Base-by-base conservation (phyloP, 1,284 basidiomycete species). In the Blastosporella zonata region DNA sequence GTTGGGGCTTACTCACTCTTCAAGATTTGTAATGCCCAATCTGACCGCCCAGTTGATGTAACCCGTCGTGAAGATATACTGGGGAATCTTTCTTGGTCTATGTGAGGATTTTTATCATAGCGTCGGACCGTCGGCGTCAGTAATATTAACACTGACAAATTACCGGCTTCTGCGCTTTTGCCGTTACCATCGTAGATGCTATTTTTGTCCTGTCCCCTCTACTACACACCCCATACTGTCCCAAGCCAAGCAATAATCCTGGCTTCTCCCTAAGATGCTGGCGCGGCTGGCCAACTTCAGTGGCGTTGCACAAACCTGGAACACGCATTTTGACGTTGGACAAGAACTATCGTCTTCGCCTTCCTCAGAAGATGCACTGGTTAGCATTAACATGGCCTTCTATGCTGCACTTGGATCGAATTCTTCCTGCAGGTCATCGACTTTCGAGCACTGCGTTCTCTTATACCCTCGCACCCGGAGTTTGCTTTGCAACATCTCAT, bases 401-500 rank as follows among this genome's bases (percentile, higher is more conserved):
- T 12, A 37, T 9, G 15, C 37, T 1, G 27, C 36, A 41, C 17
- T 40, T 36, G n/a, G 20, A 28, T 12, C 13, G 27, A 31, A 23
- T 23, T 36, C 36, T 12, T 6, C 36, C 36, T 5, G 22, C 22
- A 72, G 70, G 57, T 65, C 6, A 58, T 71, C 21, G 65, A 72
- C 45, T 27, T 72, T 29, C 57, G 63, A 12, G 57, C 61, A 21
- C 57, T 73, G 25, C 53, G 56, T 13, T 55, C 44, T 25, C 50
- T 67, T 13, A 28, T 61, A 31, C 47, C 63, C 43, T 50, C 59
- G 37, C 34, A 63, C 21, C 56, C 63, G 27, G 58, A 65, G 33
- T 46, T 62, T 35, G 49, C 64, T 7, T 66, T 67, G 64, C 55
- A 59, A 31, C 56, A 55, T 21, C 54, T 69, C 2, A 56, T 62